These are phyloP conservation scores for Physcomitrellopsis africana DNA, from an alignment of 225 moss, liverwort and hornwort genomes.

Conservation along the genomic window DNA sequence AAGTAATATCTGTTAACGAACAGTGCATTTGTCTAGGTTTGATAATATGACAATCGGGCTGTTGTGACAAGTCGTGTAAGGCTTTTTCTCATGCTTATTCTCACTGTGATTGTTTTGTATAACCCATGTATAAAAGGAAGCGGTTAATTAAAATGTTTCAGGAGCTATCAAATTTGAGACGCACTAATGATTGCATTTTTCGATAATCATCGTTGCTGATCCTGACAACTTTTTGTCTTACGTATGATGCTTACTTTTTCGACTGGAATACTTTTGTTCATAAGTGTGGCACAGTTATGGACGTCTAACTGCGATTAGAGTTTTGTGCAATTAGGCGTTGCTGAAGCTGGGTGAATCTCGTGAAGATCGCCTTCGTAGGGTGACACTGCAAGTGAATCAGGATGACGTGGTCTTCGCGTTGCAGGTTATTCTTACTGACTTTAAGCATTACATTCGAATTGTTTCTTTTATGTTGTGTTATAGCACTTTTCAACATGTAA, in stretches of 20 bases:
- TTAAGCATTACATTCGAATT: constrained; percentile 4
- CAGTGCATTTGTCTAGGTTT: neutral
- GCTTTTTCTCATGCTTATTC: neutral
- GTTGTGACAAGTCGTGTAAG: neutral
- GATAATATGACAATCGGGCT: neutral
- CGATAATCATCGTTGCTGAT: neutral
- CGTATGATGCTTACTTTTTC: neutral
- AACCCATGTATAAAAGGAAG: neutral
- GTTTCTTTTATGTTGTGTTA: neutral
- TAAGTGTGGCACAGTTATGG: constrained; percentile 22
- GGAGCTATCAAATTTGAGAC: neutral
- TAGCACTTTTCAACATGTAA: neutral
- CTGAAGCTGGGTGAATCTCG: constrained; percentile 76
- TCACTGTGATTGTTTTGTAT: constrained; percentile 1
- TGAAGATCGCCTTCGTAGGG: constrained; percentile 90
- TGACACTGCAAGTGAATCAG: constrained; percentile 81
- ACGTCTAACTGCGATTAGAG: constrained; percentile 3
- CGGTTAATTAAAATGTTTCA: neutral
- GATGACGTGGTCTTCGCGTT: constrained; percentile 88
- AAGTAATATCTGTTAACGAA: neutral
- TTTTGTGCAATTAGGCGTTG: constrained; percentile 61
- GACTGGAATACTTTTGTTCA: constrained; percentile 33
- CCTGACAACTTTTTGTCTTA: constrained; percentile 4
- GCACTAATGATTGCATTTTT: neutral
- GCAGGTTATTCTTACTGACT: constrained; percentile 53